Evolutionary conservation across 495 filamentous ascomycete species (phyloP).

Genomic region (Paragyromitra xinjiangensis): DNA sequence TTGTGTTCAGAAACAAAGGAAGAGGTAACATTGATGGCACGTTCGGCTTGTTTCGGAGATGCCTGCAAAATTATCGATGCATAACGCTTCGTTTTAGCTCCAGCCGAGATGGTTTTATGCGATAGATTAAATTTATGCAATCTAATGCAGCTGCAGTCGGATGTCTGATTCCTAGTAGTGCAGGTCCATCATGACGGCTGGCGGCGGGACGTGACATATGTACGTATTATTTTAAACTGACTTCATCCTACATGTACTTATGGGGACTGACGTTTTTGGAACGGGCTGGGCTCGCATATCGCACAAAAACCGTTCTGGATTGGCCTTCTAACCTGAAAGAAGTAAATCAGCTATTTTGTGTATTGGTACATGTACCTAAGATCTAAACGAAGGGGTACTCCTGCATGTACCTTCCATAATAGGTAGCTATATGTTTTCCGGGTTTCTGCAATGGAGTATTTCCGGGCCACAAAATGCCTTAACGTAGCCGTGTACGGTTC

Average conservation of each 20-base stretch:
- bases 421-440: not conserved
- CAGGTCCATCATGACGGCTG: not conserved
- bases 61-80: not conserved
- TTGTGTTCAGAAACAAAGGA: not conserved
- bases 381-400: not conserved
- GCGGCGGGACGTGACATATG: constrained; percentile 1
- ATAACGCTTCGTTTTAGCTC: not conserved
- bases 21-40: not conserved
- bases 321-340: no score
- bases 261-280: not conserved
- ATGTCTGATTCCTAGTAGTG: not conserved
- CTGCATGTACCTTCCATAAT: constrained; percentile 12
- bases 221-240: not conserved
- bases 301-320: no score
- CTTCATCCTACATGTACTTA: not conserved
- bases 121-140: constrained; percentile 2
- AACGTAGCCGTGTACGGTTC: constrained; percentile 13
- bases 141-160: not conserved
- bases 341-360: no score
- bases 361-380: not conserved
- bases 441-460: not conserved
- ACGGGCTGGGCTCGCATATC: no score
- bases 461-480: not conserved
- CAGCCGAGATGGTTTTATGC: not conserved
- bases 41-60: not conserved